Evolutionary conservation across 106 monocot species (phyloP).

Genomic region (Phalaenopsis aphrodite): DNA sequence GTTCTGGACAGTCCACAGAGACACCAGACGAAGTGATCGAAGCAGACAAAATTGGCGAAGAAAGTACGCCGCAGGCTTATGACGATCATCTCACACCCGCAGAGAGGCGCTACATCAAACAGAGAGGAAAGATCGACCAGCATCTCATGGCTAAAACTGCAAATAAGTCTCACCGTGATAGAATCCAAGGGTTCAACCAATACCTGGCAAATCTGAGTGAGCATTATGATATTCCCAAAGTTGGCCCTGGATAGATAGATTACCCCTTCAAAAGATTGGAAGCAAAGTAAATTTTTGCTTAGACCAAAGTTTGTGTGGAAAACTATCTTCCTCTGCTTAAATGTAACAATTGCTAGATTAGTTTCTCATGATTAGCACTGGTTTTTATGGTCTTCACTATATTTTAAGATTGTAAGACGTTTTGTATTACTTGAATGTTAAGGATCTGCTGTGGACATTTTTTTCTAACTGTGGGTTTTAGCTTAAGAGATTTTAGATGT

Average conservation of each 20-base stretch:
- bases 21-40: slow-evolving; percentile 22
- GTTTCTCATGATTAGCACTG: too few species aligned
- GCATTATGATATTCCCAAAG: slow-evolving; percentile 99
- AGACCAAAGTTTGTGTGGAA: too few species aligned
- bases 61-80: slow-evolving; percentile 9
- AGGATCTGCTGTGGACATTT: too few species aligned
- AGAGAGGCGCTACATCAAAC: slow-evolving; percentile 85
- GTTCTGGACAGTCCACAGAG: slow-evolving; percentile 27
- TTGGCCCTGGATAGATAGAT: slow-evolving; percentile 81
- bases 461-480: too few species aligned
- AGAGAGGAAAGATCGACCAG: slow-evolving; percentile 59
- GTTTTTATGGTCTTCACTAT: too few species aligned
- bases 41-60: slow-evolving; percentile 25
- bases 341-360: too few species aligned
- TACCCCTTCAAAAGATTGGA: too few species aligned
- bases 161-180: slow-evolving; percentile 85
- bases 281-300: too few species aligned
- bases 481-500: too few species aligned
- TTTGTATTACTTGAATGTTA: too few species aligned
- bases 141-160: slow-evolving; percentile 65
- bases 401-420: too few species aligned
- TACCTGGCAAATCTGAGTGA: slow-evolving; percentile 91
- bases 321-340: too few species aligned
- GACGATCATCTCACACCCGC: slow-evolving; percentile 77
- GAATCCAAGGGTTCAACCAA: slow-evolving; percentile 85